Percentiles rank a stretch among this genome's conserved stretches.
These are phyloP conservation scores for Malus hybrid DNA, from an alignment of 331 rosid species.

Conservation along the genomic window DNA sequence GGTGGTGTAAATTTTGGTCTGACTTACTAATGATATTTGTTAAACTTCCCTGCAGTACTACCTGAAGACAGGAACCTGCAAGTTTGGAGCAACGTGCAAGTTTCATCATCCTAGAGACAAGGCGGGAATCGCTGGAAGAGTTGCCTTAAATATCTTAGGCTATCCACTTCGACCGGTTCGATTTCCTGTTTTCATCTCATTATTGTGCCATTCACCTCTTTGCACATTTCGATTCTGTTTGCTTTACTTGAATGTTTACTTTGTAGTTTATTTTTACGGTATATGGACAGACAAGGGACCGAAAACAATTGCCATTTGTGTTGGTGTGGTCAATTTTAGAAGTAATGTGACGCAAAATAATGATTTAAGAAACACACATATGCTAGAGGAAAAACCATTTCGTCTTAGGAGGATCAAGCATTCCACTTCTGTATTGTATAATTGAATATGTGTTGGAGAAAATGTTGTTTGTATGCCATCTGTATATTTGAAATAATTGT, in stretches of 20 bases:
- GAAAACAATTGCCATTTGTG: too few species aligned
- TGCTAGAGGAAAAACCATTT: not conserved
- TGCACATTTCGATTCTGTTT: conserved; percentile 1
- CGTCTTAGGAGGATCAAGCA: not conserved
- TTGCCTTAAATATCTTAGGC: conserved; percentile 79
- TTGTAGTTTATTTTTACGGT: too few species aligned
- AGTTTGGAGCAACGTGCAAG: conserved; percentile 97
- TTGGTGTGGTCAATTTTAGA: too few species aligned
- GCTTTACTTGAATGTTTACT: not conserved
- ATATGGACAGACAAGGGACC: too few species aligned
- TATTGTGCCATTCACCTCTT: conserved; percentile 7
- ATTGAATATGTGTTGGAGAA: not conserved
- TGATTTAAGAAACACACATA: too few species aligned
- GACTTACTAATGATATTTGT: not conserved
- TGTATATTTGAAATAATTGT: not conserved
- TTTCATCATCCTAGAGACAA: conserved; percentile 95
- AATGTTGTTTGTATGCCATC: not conserved
- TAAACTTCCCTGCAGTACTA: conserved; percentile 53
- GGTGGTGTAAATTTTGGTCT: not conserved
- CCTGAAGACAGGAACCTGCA: conserved; percentile 90
- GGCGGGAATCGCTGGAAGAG: conserved; percentile 91
- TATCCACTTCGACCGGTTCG: conserved; percentile 95
- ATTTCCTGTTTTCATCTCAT: conserved; percentile 19
- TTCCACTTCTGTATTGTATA: not conserved
- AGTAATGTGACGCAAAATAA: too few species aligned